Base-by-base conservation (phyloP, 768 basidiomycete species). In the Asterophora lycoperdoides region DNA sequence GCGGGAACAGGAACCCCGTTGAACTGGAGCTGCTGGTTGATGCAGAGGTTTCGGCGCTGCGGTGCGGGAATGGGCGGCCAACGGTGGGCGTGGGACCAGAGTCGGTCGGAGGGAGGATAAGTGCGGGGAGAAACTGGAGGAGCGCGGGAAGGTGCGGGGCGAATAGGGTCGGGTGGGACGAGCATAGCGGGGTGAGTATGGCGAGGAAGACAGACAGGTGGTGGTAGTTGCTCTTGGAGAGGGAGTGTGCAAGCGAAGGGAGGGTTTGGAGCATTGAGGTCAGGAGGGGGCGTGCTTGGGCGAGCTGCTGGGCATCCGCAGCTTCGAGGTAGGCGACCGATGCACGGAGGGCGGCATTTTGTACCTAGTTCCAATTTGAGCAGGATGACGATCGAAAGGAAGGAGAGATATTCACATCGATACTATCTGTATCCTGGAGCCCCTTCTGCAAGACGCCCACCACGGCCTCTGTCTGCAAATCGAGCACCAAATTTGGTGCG, bases 221-320 rank as follows among this genome's bases (percentile, higher is more conserved):
- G 29, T 68, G 65, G 38, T 68, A 68, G 34, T 71, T 72, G 2
- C 68, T 66, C n/a, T 62, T 57, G 33, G 56, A 47, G 40, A 55
- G 36, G 20, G 55, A 40, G 55, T 58, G 49, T 15, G 67, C 60
- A 23, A 41, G 40, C 2, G 40, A 20, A 14, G 40, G 40, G 23
- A 41, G 40, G 1, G 40, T 41, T 14, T 41, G 23, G 1, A 41
- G 40, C 40, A 41, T 41, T 8, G 40, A 23, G 7, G 26, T 11
- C 40, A 41, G 26, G 14, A 41, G 40, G 0, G 40, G 40, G 1
- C 28, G 23, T n/a, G 40, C 23, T 29, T 68, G 66, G 1, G 74
- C 64, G 39, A 89, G 77, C 84, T 86, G 48, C 84, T 83, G 43
- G 88, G 83, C 78, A 89, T 86, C 5, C 83, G 81, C 45, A 76